Evolutionary conservation across 805 yeast species (phyloP), one percentile per base, ranked within the genome.

Genomic region (Wickerhamomyces bovis): DNA sequence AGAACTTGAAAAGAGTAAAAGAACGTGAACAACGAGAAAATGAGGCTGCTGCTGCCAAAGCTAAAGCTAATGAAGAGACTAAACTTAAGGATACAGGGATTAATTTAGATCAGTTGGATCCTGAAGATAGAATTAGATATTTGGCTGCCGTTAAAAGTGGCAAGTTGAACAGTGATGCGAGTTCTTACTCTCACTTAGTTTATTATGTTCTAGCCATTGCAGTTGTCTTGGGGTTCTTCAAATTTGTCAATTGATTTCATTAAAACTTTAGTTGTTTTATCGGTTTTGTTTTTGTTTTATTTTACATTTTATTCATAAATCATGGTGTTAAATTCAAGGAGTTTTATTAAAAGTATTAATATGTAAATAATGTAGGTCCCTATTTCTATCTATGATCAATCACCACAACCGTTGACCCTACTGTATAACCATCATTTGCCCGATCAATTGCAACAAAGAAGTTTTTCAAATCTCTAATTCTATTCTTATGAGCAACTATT

Each of bases 111-210:
- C 51, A 53, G 23, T 49, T 60, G 53, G 62, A 56, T 57, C 83
- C 86, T 0, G 92, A 85, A 57, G 92, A 85, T 62, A 73, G 85
- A 48, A 80, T 84, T 43, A 71, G 82, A 54, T 78, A 48, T 20
- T 28, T 58, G 16, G 60, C 54, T 1, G 57, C 61, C 11, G 61
- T 62, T 45, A 57, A 43, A 10, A 41, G 38, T 19, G 31, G 18
- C 6, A 41, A 40, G 4, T 21, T 18, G 25, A 42, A 38, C 11
- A 11, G 21, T 13, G 43, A 40, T 10, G 42, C 46, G 25, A 47
- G 25, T 13, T 41, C 35, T n/a, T 22, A 49, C 30, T 42, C 55
- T 1, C 46, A 57, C 18, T 45, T 51, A 48, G 52, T 53, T 5
- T 69, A 65, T 48, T 59, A 67, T 43, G 62, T 64, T 7, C 47